A percentile compares a stretch with the other conserved stretches of the same genome.
These are phyloP conservation scores for Thoreauomyces humboldtii DNA, from an alignment of 192 early-diverging fungal species.

Conservation along the genomic window DNA sequence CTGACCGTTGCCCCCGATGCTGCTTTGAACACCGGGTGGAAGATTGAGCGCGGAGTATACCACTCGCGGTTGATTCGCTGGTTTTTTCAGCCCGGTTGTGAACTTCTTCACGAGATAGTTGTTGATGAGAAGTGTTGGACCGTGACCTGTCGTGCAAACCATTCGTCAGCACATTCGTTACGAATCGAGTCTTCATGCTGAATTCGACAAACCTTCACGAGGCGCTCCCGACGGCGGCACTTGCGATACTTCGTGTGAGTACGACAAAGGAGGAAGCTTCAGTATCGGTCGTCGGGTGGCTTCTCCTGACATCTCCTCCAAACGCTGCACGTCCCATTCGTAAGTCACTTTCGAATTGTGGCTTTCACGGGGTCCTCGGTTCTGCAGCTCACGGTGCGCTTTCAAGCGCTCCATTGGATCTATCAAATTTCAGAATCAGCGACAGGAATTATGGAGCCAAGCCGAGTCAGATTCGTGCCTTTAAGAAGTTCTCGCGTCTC, in stretches of 20 bases:
- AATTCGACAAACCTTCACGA: too few species aligned
- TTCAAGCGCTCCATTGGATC: conserved; percentile 20
- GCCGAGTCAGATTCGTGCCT: neutral
- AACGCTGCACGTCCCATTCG: conserved; percentile 11
- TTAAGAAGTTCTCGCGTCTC: conserved; percentile 13
- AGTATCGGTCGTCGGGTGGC: neutral
- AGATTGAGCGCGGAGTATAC: neutral
- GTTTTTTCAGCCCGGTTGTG: neutral
- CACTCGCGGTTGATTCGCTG: neutral
- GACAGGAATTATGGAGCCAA: neutral
- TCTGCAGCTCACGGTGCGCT: neutral
- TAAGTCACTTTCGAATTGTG: neutral
- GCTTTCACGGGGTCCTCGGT: too few species aligned
- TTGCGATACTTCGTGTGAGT: conserved; percentile 2
- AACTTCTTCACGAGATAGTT: conserved; percentile 7
- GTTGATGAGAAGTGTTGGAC: conserved; percentile 18
- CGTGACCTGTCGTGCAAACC: neutral
- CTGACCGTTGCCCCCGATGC: neutral
- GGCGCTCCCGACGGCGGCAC: neutral
- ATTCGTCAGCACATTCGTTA: neutral
- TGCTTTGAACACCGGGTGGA: neutral
- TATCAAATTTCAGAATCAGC: neutral
- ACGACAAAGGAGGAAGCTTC: neutral
- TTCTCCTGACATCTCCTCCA: neutral
- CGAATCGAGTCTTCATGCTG: too few species aligned